Evolutionary conservation across 164 flowering plant genomes (phyloP).

Genomic region (Platanus orientalis): DNA sequence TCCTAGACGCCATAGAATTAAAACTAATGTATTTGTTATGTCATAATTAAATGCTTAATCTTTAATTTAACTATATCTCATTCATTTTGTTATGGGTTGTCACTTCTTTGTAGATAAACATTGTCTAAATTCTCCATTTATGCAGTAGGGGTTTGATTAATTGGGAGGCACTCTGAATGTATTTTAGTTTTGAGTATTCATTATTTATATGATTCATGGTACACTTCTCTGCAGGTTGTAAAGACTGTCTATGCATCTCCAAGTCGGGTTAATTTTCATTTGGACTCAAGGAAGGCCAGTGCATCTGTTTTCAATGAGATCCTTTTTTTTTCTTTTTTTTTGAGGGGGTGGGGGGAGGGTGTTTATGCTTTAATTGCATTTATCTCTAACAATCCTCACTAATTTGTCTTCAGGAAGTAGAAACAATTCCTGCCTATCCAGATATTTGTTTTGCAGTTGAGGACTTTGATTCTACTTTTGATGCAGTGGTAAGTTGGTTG

Average conservation of each 20-base stretch:
- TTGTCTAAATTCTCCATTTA: neutral
- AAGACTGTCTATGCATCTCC: constrained; percentile 99
- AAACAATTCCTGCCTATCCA: constrained; percentile 94
- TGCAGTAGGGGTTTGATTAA: neutral
- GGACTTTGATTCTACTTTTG: constrained; percentile 98
- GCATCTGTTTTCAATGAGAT: neutral
- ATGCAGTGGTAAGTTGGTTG: constrained; percentile 73
- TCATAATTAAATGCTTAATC: too few relatives aligned
- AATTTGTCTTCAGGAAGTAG: constrained; percentile 61
- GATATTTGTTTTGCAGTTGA: constrained; percentile 97
- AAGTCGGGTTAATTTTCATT: constrained; percentile 89
- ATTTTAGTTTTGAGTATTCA: neutral
- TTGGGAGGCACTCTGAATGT: neutral
- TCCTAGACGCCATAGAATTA: too few relatives aligned
- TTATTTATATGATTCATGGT: neutral
- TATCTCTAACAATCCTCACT: constrained; percentile 1
- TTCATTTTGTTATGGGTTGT: neutral
- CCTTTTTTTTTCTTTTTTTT: neutral
- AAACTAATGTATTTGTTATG: neutral
- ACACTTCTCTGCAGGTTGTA: constrained; percentile 52
- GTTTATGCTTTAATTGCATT: neutral
- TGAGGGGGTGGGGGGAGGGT: neutral
- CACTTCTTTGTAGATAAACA: neutral
- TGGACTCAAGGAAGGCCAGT: constrained; percentile 86
- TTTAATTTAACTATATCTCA: neutral